These are phyloP conservation scores for Suhomyces chickasaworum DNA, from an alignment of 1,139 yeast genomes.

Conservation along the genomic window DNA sequence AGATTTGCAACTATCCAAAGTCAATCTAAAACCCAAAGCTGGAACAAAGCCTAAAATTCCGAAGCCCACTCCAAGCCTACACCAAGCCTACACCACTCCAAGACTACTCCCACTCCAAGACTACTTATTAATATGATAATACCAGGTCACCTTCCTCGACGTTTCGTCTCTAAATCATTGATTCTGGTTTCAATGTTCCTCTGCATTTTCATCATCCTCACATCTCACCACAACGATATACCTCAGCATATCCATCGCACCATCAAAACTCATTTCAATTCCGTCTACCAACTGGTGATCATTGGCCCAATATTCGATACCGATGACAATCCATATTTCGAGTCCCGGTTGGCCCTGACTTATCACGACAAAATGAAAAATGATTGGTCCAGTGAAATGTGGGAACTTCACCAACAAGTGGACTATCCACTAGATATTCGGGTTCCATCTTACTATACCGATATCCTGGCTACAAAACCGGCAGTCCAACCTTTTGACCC, in stretches of 20 bases:
- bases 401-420: slow-evolving; percentile 26
- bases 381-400: slow-evolving; percentile 28
- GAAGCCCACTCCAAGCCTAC: no score
- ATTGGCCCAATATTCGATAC: slow-evolving; percentile 4
- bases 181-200: slow-evolving; percentile 2
- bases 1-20: no score
- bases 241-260: slow-evolving; percentile 5
- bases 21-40: no score
- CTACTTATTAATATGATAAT: slow-evolving; percentile 9
- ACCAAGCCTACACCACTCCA: no score
- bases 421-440: slow-evolving; percentile 6
- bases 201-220: slow-evolving; percentile 1
- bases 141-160: slow-evolving; percentile 10
- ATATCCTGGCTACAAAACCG: slow-evolving; percentile 13
- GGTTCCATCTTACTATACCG: slow-evolving; percentile 12
- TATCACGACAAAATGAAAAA: slow-evolving; percentile 8
- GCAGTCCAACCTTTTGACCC: slow-evolving; percentile 26
- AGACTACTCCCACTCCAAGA: no score
- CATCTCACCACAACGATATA: slow-evolving; percentile 1
- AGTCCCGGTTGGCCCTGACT: slow-evolving; percentile 2
- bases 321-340: slow-evolving; percentile 12
- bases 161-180: slow-evolving; percentile 5
- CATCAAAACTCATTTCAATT: slow-evolving; percentile 5
- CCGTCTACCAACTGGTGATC: slow-evolving; percentile 4
- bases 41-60: no score